These are phyloP conservation scores for Centella asiatica DNA, from an alignment of 129 eudicot genomes.

Conservation along the genomic window DNA sequence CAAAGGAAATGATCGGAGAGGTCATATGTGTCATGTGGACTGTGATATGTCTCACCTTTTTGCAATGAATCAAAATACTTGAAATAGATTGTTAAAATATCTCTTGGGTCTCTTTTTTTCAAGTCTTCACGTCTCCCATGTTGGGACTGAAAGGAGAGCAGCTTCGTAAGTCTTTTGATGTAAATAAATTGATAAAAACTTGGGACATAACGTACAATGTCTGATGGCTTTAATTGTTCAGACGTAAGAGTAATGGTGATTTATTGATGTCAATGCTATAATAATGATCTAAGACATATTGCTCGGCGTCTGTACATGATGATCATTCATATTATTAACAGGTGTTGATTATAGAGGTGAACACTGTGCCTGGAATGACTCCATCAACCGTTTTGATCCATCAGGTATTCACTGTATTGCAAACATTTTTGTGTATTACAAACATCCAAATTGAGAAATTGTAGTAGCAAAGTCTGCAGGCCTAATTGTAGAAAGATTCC, in stretches of 20 bases:
- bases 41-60: background rate
- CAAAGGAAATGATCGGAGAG: too few species aligned
- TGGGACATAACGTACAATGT: background rate
- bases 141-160: background rate
- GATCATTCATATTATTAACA: constrained; percentile 17
- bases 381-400: constrained; percentile 94
- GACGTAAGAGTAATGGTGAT: background rate
- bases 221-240: background rate
- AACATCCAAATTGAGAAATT: background rate
- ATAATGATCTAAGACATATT: too few species aligned
- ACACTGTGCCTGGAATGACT: constrained; percentile 96
- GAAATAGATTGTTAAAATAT: too few species aligned
- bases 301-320: background rate
- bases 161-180: background rate
- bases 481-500: background rate
- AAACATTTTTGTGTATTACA: background rate
- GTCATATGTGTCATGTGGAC: background rate
- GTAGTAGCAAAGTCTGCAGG: background rate
- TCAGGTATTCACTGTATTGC: constrained; percentile 43
- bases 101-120: background rate
- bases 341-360: constrained; percentile 84
- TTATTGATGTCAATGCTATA: too few species aligned
- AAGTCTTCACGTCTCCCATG: background rate
- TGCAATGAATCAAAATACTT: background rate
- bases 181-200: background rate